These are phyloP conservation scores for Monosporozyma aquatica DNA, from an alignment of 805 yeast species.

Conservation along the genomic window DNA sequence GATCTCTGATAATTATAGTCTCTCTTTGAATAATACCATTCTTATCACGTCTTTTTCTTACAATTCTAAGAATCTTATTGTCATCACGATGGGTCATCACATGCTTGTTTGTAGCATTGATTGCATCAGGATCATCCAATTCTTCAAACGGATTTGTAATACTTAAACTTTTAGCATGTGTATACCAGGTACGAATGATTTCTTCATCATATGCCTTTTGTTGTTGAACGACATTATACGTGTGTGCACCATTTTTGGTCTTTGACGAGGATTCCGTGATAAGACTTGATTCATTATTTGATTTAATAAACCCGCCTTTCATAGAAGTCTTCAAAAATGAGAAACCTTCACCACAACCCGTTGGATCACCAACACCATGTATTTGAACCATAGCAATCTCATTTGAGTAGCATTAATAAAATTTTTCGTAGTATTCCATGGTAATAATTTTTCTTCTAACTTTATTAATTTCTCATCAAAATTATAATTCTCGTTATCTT, in stretches of 20 bases:
- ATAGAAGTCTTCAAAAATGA: constrained; percentile 85
- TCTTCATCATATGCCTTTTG: constrained; percentile 90
- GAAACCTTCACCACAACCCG: constrained; percentile 83
- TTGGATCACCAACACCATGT: constrained; percentile 91
- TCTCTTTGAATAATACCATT: constrained; percentile 80
- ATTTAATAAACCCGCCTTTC: constrained; percentile 74
- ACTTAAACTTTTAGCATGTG: constrained; percentile 57
- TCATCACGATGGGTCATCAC: constrained; percentile 23
- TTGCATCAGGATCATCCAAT: constrained; percentile 30
- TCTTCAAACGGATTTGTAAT: constrained; percentile 33
- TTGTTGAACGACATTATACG: constrained; percentile 73
- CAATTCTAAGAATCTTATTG: constrained; percentile 48
- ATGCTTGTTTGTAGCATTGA: constrained; percentile 29
- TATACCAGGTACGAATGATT: constrained; percentile 80
- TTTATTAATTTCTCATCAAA: constrained; percentile 44
- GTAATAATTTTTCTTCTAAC: constrained; percentile 76
- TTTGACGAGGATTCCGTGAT: too few species aligned
- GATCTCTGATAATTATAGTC: constrained; percentile 71
- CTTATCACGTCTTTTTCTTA: constrained; percentile 71
- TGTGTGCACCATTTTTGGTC: constrained; percentile 41
- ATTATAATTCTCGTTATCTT: constrained; percentile 60
- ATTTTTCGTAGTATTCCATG: constrained; percentile 91
- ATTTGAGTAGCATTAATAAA: constrained; percentile 92
- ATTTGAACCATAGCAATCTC: constrained; percentile 92
- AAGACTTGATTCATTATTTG: constrained; percentile 22